Evolutionary conservation across 2,329 filamentous ascomycete genomes (phyloP), one percentile per base, ranked within the genome.

Genomic region (Blastomyces parvus): DNA sequence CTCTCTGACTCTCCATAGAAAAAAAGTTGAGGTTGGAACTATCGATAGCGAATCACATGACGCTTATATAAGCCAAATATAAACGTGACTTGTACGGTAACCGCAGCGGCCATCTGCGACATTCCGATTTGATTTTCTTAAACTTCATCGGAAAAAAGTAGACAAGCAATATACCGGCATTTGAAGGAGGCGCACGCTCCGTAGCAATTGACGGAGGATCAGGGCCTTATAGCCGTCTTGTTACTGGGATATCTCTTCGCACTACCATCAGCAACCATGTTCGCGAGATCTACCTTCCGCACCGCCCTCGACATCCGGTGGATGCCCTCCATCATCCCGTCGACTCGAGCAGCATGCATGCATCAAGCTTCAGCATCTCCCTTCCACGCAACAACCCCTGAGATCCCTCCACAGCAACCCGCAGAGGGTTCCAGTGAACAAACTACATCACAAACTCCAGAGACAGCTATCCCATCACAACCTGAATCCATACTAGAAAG

Each of bases 341-440:
- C 69, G n/a, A 63, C 69, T 57, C 76, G 77, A 70, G 76, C 76
- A 69, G 76, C 76, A 69, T 74, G 71, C 65, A 73, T 81, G 40
- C 77, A 79, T 66, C 74, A 78, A 69, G 71, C 72, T 61, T 70
- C 68, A 62, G 66, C 64, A 66, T 58, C 66, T 60, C 68, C 72
- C 65, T 72, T 73, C 65, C 71, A 73, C 62, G 67, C 67, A 38
- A 70, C 72, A 25, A 67, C 70, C n/a, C 68, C 64, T 33, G 68
- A 69, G 65, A 71, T 67, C 64, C 74, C 63, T 66, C 73, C 67
- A 60, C 70, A 65, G 25, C 30, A 38, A 25, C 25, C 64, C 27
- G 55, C 40, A 30, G 17, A 19, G 42, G 11, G 70, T 8, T 22
- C 40, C 71, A 56, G 62, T 71, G 55, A 69, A 69, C 59, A 53